Evolutionary conservation across 2,329 filamentous ascomycete species (phyloP).

Genomic region (Macroventuria anomochaeta): DNA sequence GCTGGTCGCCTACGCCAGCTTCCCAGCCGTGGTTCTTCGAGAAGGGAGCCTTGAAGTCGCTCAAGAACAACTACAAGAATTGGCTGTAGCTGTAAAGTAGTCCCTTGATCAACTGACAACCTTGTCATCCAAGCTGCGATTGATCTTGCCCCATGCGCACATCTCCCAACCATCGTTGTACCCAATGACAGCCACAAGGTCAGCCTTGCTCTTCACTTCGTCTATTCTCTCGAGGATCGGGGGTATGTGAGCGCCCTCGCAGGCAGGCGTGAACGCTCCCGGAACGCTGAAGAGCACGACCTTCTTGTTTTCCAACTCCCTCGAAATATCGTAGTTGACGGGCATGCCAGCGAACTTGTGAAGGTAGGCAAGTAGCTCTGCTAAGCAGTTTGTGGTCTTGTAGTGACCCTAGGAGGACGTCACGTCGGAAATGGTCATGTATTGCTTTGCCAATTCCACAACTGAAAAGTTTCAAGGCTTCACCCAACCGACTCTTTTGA

Average conservation of each 20-base stretch:
- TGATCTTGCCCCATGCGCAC: constrained; percentile 2
- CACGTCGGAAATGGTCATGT: not conserved
- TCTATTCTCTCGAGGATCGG: not conserved
- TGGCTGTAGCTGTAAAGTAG: too few relatives aligned
- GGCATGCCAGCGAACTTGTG: constrained; percentile 1
- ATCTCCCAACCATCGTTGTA: constrained; percentile 3
- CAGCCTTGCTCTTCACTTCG: constrained; percentile 1
- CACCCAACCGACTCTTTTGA: constrained; percentile 32
- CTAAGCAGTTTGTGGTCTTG: not conserved
- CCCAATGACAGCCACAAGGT: not conserved
- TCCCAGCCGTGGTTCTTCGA: constrained; percentile 1
- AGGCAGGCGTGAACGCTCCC: not conserved
- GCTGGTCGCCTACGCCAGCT: not conserved
- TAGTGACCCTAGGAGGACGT: not conserved
- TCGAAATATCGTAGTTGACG: constrained; percentile 1
- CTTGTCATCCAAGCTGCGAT: not conserved
- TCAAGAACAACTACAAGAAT: constrained; percentile 6
- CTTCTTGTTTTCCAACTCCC: constrained; percentile 2
- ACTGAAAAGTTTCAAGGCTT: constrained; percentile 18
- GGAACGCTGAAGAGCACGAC: constrained; percentile 2
- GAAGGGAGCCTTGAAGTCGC: not conserved
- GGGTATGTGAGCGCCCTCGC: not conserved
- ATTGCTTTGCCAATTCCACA: not conserved
- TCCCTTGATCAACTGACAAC: not conserved
- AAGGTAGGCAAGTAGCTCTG: not conserved